phyloP scores from a whole-genome alignment of 2,329 filamentous ascomycete species.

The Leptographium wingfieldii region DNA sequence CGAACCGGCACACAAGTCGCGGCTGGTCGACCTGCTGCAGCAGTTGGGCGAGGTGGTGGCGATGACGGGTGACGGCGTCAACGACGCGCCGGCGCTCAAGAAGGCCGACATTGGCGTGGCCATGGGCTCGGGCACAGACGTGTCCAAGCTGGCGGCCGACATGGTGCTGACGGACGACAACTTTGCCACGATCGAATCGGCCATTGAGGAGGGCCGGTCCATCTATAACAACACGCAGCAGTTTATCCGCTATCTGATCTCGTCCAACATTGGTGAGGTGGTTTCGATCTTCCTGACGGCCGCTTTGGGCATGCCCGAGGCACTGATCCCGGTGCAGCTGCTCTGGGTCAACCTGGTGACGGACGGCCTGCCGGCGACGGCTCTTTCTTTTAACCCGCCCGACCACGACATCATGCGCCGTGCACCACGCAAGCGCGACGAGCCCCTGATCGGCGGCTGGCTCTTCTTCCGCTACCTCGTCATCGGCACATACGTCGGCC shows the following conservation, averaged over 20 bases:
- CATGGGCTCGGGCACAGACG: slow-evolving; percentile 96
- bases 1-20: slow-evolving; percentile 94
- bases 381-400: slow-evolving; percentile 94
- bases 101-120: slow-evolving; percentile 98
- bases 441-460: slow-evolving; percentile 87
- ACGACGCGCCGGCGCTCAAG: slow-evolving; percentile 94
- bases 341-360: slow-evolving; percentile 99
- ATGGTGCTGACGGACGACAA: slow-evolving; percentile 99
- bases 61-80: slow-evolving; percentile 98
- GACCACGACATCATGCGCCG: slow-evolving; percentile 97
- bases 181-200: slow-evolving; percentile 93
- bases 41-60: slow-evolving; percentile 88
- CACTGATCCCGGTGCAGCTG: slow-evolving; percentile 89
- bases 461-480: slow-evolving; percentile 96
- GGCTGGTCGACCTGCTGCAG: slow-evolving; percentile 90
- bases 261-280: slow-evolving; percentile 97
- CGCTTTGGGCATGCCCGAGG: slow-evolving; percentile 93
- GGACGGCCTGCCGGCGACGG: slow-evolving; percentile 90
- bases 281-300: slow-evolving; percentile 98
- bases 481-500: slow-evolving; percentile 87
- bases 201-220: slow-evolving; percentile 90
- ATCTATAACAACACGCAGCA: slow-evolving; percentile 99
- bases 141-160: slow-evolving; percentile 89
- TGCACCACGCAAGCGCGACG: slow-evolving; percentile 80
- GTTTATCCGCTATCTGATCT: slow-evolving; percentile 98